Percentiles rank a stretch among this genome's conserved stretches.
These are phyloP conservation scores for Apiosordaria backusii DNA, from an alignment of 495 filamentous ascomycete species.

Conservation along the genomic window DNA sequence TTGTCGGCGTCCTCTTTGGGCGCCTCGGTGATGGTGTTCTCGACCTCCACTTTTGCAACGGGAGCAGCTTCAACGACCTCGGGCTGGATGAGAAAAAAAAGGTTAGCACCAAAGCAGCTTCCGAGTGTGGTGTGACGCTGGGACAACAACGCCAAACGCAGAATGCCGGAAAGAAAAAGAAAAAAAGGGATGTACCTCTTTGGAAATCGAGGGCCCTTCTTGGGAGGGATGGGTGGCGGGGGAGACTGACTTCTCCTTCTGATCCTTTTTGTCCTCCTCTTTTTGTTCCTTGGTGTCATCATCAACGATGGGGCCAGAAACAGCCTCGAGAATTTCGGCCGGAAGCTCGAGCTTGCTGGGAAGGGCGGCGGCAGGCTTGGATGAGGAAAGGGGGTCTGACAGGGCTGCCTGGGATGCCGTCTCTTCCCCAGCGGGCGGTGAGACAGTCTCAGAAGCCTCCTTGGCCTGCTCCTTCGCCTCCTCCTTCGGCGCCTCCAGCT, in stretches of 20 bases:
- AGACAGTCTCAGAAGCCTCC: not conserved
- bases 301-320: constrained; percentile 7
- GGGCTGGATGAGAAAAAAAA: not conserved
- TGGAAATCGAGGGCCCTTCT: not conserved
- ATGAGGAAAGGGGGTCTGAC: not conserved
- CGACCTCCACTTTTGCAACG: constrained; percentile 15
- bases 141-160: not conserved
- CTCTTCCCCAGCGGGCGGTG: constrained; percentile 9
- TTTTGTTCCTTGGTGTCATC: constrained; percentile 4
- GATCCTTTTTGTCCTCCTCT: not conserved
- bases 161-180: constrained; percentile 1
- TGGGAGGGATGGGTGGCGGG: not conserved
- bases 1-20: constrained; percentile 11
- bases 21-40: constrained; percentile 16
- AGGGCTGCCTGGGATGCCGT: constrained; percentile 1
- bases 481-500: constrained; percentile 1
- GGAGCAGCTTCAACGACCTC: constrained; percentile 3
- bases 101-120: not conserved
- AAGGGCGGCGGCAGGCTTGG: constrained; percentile 13
- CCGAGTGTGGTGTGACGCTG: not conserved
- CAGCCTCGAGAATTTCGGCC: constrained; percentile 11
- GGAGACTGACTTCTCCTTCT: constrained; percentile 12
- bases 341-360: constrained; percentile 14
- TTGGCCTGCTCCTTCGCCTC: not conserved
- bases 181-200: constrained; percentile 9